Base-by-base conservation (phyloP, 73 alveolate species). In the Paramecium primaurelia region DNA sequence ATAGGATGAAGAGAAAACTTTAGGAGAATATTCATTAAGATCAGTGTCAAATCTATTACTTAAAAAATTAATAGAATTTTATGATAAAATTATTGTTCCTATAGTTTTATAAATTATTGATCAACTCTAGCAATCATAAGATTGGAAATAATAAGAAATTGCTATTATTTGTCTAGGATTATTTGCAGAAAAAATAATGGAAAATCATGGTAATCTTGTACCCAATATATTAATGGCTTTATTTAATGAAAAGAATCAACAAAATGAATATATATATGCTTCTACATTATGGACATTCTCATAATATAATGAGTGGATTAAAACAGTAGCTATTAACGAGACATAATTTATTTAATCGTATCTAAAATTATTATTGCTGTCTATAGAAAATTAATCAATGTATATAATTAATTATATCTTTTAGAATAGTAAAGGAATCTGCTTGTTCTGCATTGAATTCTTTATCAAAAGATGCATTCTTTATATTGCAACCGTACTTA, bases 241-340 rank as follows among this genome's bases (percentile, higher is more conserved):
- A 8, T 80, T 80, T 80, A 25, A 20, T 80, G 37, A 80, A 47
- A 44, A 80, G 30, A 44, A 44, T 26, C 44, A 47, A 80, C 25
- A 26, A 40, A 80, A 80, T 80, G 91, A 80, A 80, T 80, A 44
- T 80, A 40, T 80, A 45, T 80, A 45, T 80, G 36, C 91, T 10
- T 32, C 91, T n/a, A 80, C 36, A 22, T 80, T 80, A 80, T 80
- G 91, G 91, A 45, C 91, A 4, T 32, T 80, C 6, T 80, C 91
- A 9, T 80, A 80, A 25, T 80, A 44, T 9, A 80, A 40, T 18
- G 38, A 80, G 10, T 80, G 91, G 91, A 80, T 80, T 45, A 44
- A 80, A 32, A 6, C 42, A 14, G 34, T 45, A 12, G 75, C 49
- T 7, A 49, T 28, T 12, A 80, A 80, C 22, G 58, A 47, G 8